A percentile compares a stretch with the other conserved stretches of the same genome.
phyloP scores from a whole-genome alignment of 805 yeast genomes.

The Schwanniomyces polymorphus region DNA sequence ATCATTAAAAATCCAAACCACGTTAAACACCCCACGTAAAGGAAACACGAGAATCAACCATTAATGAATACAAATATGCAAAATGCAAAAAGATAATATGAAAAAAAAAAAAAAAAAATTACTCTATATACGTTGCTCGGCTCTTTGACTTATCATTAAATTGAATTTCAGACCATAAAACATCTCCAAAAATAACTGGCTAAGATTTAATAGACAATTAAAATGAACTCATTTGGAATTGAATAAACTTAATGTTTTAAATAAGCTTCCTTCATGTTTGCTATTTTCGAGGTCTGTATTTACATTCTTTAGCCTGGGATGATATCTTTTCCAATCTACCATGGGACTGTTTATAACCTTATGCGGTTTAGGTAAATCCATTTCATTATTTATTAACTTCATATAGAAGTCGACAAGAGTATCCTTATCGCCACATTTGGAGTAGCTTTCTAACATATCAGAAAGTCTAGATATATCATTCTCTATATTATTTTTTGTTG shows the following conservation, averaged over 20 bases:
- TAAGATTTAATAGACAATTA: neutral
- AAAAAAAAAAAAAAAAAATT: neutral
- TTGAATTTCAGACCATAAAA: neutral
- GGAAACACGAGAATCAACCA: neutral
- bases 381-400: slow-evolving; percentile 31
- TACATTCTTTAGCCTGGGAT: slow-evolving; percentile 25
- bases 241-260: slow-evolving; percentile 25
- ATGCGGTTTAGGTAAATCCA: slow-evolving; percentile 34
- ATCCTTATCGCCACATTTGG: slow-evolving; percentile 13
- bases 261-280: slow-evolving; percentile 13
- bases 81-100: neutral
- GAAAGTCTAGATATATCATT: slow-evolving; percentile 32
- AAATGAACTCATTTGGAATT: slow-evolving; percentile 5
- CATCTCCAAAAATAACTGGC: neutral
- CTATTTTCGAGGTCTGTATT: slow-evolving; percentile 14
- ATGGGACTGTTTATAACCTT: slow-evolving; percentile 32
- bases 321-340: slow-evolving; percentile 39
- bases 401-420: slow-evolving; percentile 32
- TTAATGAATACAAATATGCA: neutral
- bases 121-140: neutral
- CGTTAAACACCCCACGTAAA: neutral
- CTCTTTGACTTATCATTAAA: neutral
- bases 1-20: neutral
- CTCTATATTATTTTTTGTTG: slow-evolving; percentile 21
- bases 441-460: slow-evolving; percentile 19